These are phyloP conservation scores for Chlamydomonas incerta DNA, from an alignment of 139 green algal genomes.

Conservation along the genomic window DNA sequence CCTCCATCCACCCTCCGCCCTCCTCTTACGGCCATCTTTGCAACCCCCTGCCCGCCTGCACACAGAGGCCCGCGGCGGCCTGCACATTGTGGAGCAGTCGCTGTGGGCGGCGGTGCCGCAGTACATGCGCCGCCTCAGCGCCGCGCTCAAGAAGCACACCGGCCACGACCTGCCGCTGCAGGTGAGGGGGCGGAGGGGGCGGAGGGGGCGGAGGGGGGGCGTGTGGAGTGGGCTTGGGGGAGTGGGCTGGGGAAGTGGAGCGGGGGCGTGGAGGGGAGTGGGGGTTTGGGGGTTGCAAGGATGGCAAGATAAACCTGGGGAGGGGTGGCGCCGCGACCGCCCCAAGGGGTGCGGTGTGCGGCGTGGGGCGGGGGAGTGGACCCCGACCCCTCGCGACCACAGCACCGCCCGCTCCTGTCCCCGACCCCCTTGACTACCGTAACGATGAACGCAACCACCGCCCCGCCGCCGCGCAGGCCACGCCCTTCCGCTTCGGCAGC, in stretches of 20 bases:
- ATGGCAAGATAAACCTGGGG: too few relatives aligned
- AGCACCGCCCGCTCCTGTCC: too few relatives aligned
- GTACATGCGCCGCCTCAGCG: conserved; percentile 86
- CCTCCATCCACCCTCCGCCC: neutral
- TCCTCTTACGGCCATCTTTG: too few relatives aligned
- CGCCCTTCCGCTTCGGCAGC: conserved; percentile 76
- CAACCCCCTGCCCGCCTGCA: neutral
- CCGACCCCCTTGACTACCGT: too few relatives aligned
- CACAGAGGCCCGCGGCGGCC: conserved; percentile 90
- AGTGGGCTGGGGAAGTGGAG: too few relatives aligned
- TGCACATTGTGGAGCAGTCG: conserved; percentile 95
- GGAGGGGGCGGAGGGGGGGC: neutral
- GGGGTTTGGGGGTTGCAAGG: too few relatives aligned
- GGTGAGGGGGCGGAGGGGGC: neutral
- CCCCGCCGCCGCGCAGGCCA: neutral
- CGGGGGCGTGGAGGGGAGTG: neutral
- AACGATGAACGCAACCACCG: too few relatives aligned
- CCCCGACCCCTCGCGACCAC: too few relatives aligned
- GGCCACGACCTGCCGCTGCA: conserved; percentile 49
- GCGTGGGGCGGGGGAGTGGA: too few relatives aligned
- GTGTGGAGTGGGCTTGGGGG: neutral
- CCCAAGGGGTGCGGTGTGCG: too few relatives aligned
- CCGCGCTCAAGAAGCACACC: conserved; percentile 88
- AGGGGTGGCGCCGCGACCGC: too few relatives aligned
- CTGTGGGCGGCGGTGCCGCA: conserved; percentile 88